Base-by-base conservation (phyloP, 108 stramenopile species). In the Cafeteria roenbergensis region DNA sequence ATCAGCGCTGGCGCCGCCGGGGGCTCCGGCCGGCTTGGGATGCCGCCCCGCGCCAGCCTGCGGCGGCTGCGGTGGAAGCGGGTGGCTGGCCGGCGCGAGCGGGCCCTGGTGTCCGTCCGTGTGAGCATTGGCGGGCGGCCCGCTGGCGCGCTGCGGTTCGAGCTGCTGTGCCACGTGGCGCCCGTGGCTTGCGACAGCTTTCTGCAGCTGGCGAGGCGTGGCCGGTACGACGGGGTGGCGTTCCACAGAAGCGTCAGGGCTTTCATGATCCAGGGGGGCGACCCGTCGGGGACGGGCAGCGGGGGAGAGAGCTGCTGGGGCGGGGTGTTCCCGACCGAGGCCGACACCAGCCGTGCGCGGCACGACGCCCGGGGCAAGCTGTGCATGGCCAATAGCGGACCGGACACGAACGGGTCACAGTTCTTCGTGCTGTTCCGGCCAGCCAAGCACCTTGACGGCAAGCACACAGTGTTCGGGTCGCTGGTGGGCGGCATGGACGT, bases 341-440 rank as follows among this genome's bases (percentile, higher is more conserved):
- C 95, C 71, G 83, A 87, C 37, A 31, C 67, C 0, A 80, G 85
- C 34, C 76, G 89, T 54, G 75, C 88, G 34, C 63, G 52, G 59
- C 76, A 78, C 30, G 69, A 68, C 6, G 76, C 73, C 1, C 73
- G 66, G 8, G 74, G 74, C 6, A 68, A 69, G 35, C 30, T 74
- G 24, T 63, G 35, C 33, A 66, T 71, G 75, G 91, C 91, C 33
- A 92, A 92, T 68, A 74, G 79, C 26, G 91, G 91, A 1, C 70
- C 71, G n/a, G 65, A 92, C 70, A 89, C 91, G n/a, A 92, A 92
- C 62, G 86, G 87, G 9, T 78, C 78, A 57, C 91, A 92, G 67
- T 92, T 92, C 66, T 92, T 87, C 68, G 81, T 92, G 29, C 73
- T 71, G 12, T 63, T 76, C 1, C 68, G 61, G 2, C 75, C 75